phyloP scores from a whole-genome alignment of 148 eudicot genomes.

The Chenopodium berlandieri region DNA sequence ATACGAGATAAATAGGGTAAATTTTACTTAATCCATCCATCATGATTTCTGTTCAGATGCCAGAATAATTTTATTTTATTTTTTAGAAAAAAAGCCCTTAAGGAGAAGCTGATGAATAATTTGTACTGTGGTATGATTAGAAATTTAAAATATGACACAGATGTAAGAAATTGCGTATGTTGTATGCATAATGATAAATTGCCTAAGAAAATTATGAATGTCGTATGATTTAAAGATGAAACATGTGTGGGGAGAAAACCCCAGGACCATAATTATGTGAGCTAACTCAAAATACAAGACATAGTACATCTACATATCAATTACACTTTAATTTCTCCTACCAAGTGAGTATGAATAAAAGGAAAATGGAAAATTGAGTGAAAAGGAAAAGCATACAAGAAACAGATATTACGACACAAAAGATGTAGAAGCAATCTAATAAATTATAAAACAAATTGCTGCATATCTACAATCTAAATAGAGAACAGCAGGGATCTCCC shows the following conservation, averaged over 20 bases:
- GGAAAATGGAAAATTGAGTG: neutral
- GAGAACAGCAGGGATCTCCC: constrained; percentile 3
- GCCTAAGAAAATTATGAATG: neutral
- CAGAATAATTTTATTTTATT: neutral
- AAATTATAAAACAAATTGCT: neutral
- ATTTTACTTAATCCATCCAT: neutral
- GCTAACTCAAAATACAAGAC: neutral
- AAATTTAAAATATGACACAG: neutral
- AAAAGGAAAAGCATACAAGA: neutral
- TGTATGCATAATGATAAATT: neutral
- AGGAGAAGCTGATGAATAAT: neutral
- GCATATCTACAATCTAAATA: neutral
- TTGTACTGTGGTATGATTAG: neutral
- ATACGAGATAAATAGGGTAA: neutral
- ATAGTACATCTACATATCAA: neutral
- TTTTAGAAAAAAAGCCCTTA: neutral
- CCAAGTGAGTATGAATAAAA: neutral
- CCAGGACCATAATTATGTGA: neutral
- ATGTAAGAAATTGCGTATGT: neutral
- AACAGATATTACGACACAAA: neutral
- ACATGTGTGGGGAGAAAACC: neutral
- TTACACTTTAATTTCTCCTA: neutral
- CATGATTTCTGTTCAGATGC: no score
- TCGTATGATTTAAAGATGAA: neutral
- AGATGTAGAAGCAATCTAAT: neutral